Evolutionary conservation across 2,329 filamentous ascomycete genomes (phyloP).

Genomic region (Fusarium xylarioides): DNA sequence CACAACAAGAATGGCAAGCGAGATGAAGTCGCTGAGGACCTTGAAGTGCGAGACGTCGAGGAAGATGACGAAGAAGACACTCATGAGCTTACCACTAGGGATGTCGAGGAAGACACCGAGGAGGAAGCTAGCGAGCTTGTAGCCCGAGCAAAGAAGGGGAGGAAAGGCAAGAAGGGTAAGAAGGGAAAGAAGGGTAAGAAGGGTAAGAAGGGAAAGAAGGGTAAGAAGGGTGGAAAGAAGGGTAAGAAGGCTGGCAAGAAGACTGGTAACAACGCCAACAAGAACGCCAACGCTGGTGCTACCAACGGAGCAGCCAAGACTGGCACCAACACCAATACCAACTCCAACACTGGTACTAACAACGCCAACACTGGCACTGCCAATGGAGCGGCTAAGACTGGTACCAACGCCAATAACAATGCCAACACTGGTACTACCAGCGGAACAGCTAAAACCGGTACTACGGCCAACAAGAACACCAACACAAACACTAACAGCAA

Average conservation of each 20-base stretch:
- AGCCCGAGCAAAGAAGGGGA: not conserved
- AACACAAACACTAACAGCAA: not conserved
- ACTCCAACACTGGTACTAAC: not conserved
- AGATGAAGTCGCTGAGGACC: not conserved
- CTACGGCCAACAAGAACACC: too few species aligned
- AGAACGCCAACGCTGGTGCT: not conserved
- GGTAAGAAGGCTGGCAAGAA: not conserved
- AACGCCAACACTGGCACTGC: not conserved
- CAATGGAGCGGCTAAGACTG: not conserved
- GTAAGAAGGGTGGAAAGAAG: not conserved
- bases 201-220: not conserved
- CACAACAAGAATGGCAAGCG: not conserved
- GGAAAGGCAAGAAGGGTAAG: not conserved
- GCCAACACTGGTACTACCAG: not conserved
- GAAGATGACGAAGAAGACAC: not conserved
- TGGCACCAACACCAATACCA: not conserved
- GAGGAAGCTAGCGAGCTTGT: not conserved
- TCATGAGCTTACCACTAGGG: not conserved
- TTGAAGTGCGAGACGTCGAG: not conserved
- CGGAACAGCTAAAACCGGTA: not conserved
- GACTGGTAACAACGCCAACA: not conserved
- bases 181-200: not conserved
- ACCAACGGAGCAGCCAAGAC: not conserved
- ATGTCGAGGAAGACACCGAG: not conserved
- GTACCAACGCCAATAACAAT: not conserved